Conservation (phyloP, 2,329 filamentous ascomycete genomes). For the Acrocalymma vagum region DNA sequence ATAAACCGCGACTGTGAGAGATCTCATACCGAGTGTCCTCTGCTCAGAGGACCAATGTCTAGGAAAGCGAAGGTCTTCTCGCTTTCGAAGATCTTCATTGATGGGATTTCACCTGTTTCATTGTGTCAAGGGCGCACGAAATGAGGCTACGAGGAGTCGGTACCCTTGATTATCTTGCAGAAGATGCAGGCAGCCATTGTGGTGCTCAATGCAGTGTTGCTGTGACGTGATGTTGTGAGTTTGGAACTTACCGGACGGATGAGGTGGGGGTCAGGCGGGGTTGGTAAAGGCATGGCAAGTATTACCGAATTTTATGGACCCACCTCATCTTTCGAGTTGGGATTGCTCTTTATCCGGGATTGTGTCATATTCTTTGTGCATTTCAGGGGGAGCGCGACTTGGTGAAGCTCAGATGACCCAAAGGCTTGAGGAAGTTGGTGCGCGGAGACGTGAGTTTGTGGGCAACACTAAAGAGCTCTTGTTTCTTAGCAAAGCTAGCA, state of each 20-base stretch:
- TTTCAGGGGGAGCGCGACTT: too few species aligned
- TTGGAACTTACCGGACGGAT: constrained; percentile 19
- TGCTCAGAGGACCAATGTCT: constrained; percentile 89
- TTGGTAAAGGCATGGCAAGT: constrained; percentile 4
- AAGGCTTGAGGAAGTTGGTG: too few species aligned
- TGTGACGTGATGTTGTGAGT: constrained; percentile 31
- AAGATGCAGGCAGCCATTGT: constrained; percentile 83
- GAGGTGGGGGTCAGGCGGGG: constrained; percentile 19
- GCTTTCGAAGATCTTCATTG: constrained; percentile 94
- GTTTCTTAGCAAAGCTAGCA: too few species aligned
- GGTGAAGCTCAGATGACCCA: too few species aligned
- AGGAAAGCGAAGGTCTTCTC: constrained; percentile 95
- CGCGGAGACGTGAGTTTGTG: too few species aligned
- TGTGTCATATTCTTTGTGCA: too few species aligned
- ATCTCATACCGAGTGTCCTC: constrained; percentile 87
- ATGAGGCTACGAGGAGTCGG: constrained; percentile 1
- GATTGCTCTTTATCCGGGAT: too few species aligned
- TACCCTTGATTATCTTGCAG: constrained; percentile 97
- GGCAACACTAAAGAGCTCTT: too few species aligned
- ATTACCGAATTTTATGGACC: constrained; percentile 5
- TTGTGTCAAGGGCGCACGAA: constrained; percentile 12
- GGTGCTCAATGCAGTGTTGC: constrained; percentile 34
- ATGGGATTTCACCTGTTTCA: constrained; percentile 85
- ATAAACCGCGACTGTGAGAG: neutral
- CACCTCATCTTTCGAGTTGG: too few species aligned